Base-by-base conservation (phyloP, 148 eudicot genomes). In the Limonium bicolor region DNA sequence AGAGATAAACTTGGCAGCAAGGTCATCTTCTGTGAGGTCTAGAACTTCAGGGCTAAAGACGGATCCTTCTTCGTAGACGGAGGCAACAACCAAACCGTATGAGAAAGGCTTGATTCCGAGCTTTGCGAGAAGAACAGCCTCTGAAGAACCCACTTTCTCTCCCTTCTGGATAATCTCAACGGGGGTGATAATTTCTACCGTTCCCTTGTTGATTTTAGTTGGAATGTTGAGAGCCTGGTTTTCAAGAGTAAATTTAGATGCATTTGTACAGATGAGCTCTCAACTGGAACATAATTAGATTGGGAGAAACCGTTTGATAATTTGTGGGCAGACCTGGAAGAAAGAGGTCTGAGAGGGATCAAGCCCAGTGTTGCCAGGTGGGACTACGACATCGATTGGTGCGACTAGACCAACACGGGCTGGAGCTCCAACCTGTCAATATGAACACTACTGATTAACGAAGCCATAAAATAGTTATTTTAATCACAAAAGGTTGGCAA, bases 171-270 rank as follows among this genome's bases (percentile, higher is more conserved):
- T 70, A 9, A 75, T 38, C 54, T 75, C 81, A 27, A 75, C 73
- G 0, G 73, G 65, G 7, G 77, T 67, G 4, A 68, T 46, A 42
- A 76, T 76, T 48, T 76, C 82, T 0, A 76, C 82, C 2, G 82
- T 65, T 0, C 82, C 82, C 45, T 76, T 76, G 82, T 76, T 76
- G 36, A 76, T 76, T 59, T 74, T 69, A 10, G 80, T 74, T 1
- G 80, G 76, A 10, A 74, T 74, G 63, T 74, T 70, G 15, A 71
- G 62, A 29, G 41, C 67, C 77, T 71, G 36, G 3, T 18, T 16
- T 28, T 14, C 8, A 11, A 16, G 7, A 31, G 22, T 13, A 20
- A 46, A 13, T 0, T 31, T 9, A 8, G 16, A 38, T 20, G 4
- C 13, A 16, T 10, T 4, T 26, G 7, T 13, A 7, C 19, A 30